Percentiles rank a stretch among this genome's conserved stretches.
Evolutionary conservation across 169 alveolate genomes (phyloP).

Genomic region (Plasmodium ovale): DNA sequence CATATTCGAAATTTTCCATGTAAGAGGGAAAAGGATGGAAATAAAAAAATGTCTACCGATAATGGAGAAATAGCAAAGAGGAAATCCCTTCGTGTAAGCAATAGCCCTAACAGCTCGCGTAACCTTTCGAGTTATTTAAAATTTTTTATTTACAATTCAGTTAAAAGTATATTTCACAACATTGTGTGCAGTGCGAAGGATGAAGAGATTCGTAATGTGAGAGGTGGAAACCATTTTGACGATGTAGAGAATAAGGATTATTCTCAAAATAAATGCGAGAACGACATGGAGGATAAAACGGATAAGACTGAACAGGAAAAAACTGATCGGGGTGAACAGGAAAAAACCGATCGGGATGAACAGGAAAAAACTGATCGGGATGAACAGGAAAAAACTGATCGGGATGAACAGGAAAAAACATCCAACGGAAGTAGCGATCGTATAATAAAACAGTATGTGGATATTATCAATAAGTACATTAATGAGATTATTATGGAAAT

Average conservation of each 20-base stretch:
- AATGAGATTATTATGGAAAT: slow-evolving; percentile 67
- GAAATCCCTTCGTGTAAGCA: no score
- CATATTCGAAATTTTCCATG: no score
- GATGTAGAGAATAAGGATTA: no score
- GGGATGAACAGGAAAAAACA: not conserved
- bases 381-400: not conserved
- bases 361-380: not conserved
- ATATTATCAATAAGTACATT: slow-evolving; percentile 53
- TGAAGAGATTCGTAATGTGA: no score
- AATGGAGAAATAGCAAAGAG: no score
- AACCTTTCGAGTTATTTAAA: slow-evolving; percentile 37
- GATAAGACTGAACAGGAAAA: not conserved
- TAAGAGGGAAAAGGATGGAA: no score
- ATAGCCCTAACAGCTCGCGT: no score
- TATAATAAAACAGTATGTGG: slow-evolving; percentile 9
- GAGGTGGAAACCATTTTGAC: no score
- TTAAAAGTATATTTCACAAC: slow-evolving; percentile 60
- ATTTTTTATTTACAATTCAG: slow-evolving; percentile 46
- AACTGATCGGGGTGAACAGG: not conserved
- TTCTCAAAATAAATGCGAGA: no score
- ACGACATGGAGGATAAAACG: no score
- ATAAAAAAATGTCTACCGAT: no score
- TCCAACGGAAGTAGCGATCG: not conserved
- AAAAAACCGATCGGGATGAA: not conserved
- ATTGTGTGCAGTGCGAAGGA: slow-evolving; percentile 16